A percentile compares a stretch with the other conserved stretches of the same genome.
Evolutionary conservation across 2,329 filamentous ascomycete species (phyloP).

Genomic region (Rhinocladiella mackenziei): DNA sequence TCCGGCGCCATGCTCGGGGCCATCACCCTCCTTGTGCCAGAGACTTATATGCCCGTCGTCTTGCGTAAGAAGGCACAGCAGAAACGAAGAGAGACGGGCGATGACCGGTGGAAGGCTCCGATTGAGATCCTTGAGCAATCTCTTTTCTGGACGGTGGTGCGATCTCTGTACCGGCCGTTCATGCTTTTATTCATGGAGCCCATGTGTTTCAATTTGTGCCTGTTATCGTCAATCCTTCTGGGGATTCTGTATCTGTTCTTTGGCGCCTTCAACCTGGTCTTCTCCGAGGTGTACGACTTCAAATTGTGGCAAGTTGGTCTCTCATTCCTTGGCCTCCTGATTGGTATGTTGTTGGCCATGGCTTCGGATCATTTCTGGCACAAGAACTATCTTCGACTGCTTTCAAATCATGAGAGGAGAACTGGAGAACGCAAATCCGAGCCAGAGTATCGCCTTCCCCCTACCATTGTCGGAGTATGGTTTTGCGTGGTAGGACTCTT

Average conservation of each 20-base stretch:
- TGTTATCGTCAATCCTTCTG: slow-evolving; percentile 50
- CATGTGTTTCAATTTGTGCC: slow-evolving; percentile 40
- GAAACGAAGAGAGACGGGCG: slow-evolving; percentile 65
- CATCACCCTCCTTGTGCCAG: slow-evolving; percentile 67
- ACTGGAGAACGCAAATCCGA: slow-evolving; percentile 54
- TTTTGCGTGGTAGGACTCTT: slow-evolving; percentile 79
- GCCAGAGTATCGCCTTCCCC: slow-evolving; percentile 80
- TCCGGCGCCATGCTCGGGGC: slow-evolving; percentile 54
- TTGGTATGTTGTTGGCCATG: slow-evolving; percentile 46
- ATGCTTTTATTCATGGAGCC: slow-evolving; percentile 40
- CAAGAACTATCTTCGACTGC: slow-evolving; percentile 41
- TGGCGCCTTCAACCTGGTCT: slow-evolving; percentile 43
- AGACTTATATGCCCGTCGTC: slow-evolving; percentile 73
- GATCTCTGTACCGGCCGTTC: slow-evolving; percentile 54
- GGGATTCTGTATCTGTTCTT: slow-evolving; percentile 73
- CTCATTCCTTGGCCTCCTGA: slow-evolving; percentile 48
- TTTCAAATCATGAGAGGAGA: slow-evolving; percentile 37
- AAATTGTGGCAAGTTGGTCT: slow-evolving; percentile 33
- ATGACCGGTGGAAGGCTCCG: slow-evolving; percentile 65
- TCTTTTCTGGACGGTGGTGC: slow-evolving; percentile 53
- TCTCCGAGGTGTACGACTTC: slow-evolving; percentile 40
- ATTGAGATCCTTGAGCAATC: slow-evolving; percentile 66
- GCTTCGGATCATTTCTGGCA: slow-evolving; percentile 47
- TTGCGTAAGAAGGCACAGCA: slow-evolving; percentile 64
- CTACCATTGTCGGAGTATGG: slow-evolving; percentile 67